Percentiles rank a stretch among this genome's conserved stretches.
phyloP scores from a whole-genome alignment of 257 asterid genomes.

The Nicotiana benthamiana region DNA sequence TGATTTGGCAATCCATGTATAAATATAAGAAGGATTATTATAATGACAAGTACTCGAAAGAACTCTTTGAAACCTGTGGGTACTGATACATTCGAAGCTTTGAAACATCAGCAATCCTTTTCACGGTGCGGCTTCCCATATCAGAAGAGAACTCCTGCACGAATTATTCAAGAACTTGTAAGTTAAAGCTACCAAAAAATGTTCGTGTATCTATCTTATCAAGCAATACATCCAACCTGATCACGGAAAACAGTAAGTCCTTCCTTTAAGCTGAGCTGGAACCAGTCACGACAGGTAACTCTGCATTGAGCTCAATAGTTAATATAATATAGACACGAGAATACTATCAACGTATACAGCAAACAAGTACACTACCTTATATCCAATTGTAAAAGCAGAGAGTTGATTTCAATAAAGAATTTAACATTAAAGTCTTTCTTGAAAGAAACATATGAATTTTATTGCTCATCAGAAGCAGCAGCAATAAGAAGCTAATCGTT shows the following conservation, averaged over 20 bases:
- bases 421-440: not conserved
- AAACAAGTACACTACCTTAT: not conserved
- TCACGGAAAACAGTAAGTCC: conserved; percentile 98
- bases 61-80: conserved; percentile 48
- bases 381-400: not conserved
- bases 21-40: not conserved
- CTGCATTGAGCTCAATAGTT: conserved; percentile 37
- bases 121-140: conserved; percentile 79
- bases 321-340: not conserved
- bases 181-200: not conserved
- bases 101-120: conserved; percentile 72
- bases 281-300: conserved; percentile 99
- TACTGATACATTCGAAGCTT: conserved; percentile 58
- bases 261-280: conserved; percentile 98
- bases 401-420: not conserved
- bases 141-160: conserved; percentile 79
- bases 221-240: conserved; percentile 47
- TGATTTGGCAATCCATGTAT: not conserved
- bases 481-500: not conserved
- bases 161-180: conserved; percentile 1
- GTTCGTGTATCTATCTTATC: not conserved
- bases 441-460: not conserved
- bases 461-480: not conserved
- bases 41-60: not conserved
- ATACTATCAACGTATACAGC: conserved; percentile 4